Percentiles rank a stretch among this genome's conserved stretches.
phyloP scores from a whole-genome alignment of 352 stramenopile species.

The Phytophthora citricola region DNA sequence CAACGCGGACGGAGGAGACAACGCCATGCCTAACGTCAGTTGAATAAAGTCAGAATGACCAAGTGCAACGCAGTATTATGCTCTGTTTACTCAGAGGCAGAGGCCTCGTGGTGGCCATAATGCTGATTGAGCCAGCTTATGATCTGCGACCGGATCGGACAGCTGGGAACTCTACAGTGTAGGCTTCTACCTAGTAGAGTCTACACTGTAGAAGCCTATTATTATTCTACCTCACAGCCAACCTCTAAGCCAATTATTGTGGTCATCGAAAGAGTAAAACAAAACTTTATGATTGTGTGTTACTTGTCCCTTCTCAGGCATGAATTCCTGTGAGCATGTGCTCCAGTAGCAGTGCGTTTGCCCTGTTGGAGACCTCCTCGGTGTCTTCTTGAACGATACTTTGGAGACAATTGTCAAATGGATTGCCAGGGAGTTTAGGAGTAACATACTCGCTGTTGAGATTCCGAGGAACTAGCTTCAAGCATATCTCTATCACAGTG shows the following conservation, averaged over 20 bases:
- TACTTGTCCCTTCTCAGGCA: background rate
- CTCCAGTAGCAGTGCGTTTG: background rate
- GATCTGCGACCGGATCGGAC: background rate
- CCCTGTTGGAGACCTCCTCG: background rate
- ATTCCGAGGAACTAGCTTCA: background rate
- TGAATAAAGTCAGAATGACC: too few relatives aligned
- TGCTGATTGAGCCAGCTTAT: too few relatives aligned
- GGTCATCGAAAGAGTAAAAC: too few relatives aligned
- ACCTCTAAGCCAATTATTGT: too few relatives aligned
- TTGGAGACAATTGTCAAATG: background rate
- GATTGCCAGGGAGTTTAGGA: background rate
- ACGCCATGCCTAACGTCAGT: too few relatives aligned
- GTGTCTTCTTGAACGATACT: background rate
- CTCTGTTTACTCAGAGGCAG: background rate
- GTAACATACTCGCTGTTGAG: background rate
- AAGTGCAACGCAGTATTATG: background rate
- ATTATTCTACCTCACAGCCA: too few relatives aligned
- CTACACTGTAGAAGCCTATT: too few relatives aligned
- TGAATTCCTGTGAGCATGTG: background rate
- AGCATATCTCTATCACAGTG: background rate
- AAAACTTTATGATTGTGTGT: too few relatives aligned
- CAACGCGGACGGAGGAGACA: too few relatives aligned
- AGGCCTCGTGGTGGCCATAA: background rate
- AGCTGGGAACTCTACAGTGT: too few relatives aligned
- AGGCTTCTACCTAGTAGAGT: too few relatives aligned